A percentile compares a stretch with the other conserved stretches of the same genome.
phyloP scores from a whole-genome alignment of 2,329 filamentous ascomycete species.

The Helotiales sp. region DNA sequence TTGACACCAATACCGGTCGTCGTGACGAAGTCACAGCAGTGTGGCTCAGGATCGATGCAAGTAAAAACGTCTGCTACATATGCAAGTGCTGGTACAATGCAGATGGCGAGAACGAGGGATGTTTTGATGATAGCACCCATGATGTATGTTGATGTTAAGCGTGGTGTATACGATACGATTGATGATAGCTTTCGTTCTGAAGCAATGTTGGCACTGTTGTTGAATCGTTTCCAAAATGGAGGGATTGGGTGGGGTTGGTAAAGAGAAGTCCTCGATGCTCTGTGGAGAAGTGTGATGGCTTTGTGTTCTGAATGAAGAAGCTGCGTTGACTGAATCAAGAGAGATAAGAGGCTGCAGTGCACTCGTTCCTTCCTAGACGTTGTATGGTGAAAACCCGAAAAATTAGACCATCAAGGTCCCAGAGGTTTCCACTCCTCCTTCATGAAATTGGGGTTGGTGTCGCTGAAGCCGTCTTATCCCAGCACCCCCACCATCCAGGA shows the following conservation, averaged over 20 bases:
- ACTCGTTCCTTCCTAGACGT: not conserved
- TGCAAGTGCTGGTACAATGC: not conserved
- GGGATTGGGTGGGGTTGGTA: not conserved
- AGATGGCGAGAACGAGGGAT: not conserved
- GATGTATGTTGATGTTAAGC: not conserved
- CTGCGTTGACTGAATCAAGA: not conserved
- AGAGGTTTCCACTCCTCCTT: too few relatives aligned
- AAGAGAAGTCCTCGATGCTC: not conserved
- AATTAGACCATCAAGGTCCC: too few relatives aligned
- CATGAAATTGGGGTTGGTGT: conserved; percentile 36
- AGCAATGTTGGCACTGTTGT: not conserved
- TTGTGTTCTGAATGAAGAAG: not conserved
- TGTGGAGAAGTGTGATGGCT: not conserved
- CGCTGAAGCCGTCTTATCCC: conserved; percentile 41
- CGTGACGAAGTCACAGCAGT: not conserved
- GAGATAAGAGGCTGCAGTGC: not conserved
- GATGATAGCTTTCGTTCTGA: not conserved
- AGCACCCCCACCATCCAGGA: conserved; percentile 68
- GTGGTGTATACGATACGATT: not conserved
- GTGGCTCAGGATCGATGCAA: not conserved
- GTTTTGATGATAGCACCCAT: not conserved
- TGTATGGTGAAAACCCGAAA: too few relatives aligned
- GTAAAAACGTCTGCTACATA: not conserved
- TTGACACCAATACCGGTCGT: not conserved
- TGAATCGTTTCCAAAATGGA: not conserved